These are phyloP conservation scores for Rosa lucieae DNA, from an alignment of 306 rosid species.

Conservation along the genomic window DNA sequence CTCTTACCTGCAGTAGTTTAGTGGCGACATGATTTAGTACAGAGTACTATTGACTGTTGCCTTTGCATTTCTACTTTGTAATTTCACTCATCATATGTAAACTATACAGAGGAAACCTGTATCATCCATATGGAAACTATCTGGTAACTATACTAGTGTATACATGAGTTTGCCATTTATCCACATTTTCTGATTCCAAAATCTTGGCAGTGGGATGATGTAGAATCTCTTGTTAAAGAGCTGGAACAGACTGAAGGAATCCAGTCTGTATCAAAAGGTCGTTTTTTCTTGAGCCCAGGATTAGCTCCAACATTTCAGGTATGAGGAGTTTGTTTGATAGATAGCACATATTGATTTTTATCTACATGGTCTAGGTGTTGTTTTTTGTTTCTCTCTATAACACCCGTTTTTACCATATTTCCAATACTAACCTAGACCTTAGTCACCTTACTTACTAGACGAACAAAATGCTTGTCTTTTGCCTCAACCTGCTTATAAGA, in stretches of 20 bases:
- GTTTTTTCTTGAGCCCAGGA: constrained; percentile 90
- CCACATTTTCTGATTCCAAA: constrained; percentile 4
- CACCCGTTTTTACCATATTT: not conserved
- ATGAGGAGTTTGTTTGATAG: constrained; percentile 1
- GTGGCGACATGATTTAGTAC: not conserved
- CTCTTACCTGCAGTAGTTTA: not conserved
- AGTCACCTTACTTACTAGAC: too few relatives aligned
- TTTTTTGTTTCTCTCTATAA: not conserved
- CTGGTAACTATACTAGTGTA: not conserved
- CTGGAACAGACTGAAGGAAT: constrained; percentile 72
- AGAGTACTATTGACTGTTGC: not conserved
- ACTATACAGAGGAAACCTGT: not conserved
- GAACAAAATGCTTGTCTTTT: not conserved
- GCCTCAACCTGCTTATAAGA: not conserved
- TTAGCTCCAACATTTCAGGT: constrained; percentile 98
- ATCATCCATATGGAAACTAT: not conserved
- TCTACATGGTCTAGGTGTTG: not conserved
- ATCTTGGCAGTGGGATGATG: constrained; percentile 83
- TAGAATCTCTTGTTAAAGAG: constrained; percentile 73
- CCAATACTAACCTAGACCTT: not conserved
- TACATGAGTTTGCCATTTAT: not conserved
- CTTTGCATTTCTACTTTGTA: not conserved
- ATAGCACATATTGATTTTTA: not conserved
- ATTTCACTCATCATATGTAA: not conserved
- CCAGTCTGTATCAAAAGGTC: constrained; percentile 78